These are phyloP conservation scores for Avena eriantha DNA, from an alignment of 176 grass and related monocot species.

Conservation along the genomic window DNA sequence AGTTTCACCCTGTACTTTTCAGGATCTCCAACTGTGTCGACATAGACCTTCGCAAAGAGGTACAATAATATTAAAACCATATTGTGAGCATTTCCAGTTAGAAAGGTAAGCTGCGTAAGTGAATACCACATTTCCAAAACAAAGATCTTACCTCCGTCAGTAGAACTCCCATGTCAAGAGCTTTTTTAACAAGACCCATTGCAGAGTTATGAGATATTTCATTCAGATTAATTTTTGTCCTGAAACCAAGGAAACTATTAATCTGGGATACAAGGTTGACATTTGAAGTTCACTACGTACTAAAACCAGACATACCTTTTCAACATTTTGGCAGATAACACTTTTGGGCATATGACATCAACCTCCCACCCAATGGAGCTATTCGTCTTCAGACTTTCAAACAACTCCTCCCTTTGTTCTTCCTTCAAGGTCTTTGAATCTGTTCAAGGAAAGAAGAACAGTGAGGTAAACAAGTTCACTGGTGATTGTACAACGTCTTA, in stretches of 20 bases:
- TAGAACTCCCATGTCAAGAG: conserved; percentile 74
- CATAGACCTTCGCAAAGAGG: conserved; percentile 70
- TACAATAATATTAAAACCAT: not conserved
- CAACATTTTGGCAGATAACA: conserved; percentile 91
- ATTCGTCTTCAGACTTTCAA: conserved; percentile 78
- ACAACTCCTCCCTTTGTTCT: conserved; percentile 84
- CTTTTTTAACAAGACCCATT: conserved; percentile 77
- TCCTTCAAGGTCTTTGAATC: conserved; percentile 98
- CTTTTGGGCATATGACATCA: conserved; percentile 91
- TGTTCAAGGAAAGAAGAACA: conserved; percentile 36
- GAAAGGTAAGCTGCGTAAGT: not conserved
- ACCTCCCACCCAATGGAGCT: conserved; percentile 83
- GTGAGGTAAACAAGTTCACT: conserved; percentile 2
- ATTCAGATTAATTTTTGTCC: conserved; percentile 89
- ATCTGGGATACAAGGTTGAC: not conserved
- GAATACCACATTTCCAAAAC: conserved; percentile 5
- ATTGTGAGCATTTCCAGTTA: not conserved
- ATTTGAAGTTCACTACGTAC: not conserved
- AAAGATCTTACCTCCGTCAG: conserved; percentile 68
- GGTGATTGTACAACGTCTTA: not conserved
- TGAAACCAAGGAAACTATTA: conserved; percentile 45
- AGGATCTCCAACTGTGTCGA: conserved; percentile 93
- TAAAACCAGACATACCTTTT: conserved; percentile 58
- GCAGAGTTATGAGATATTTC: conserved; percentile 98
- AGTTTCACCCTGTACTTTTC: conserved; percentile 91